These are phyloP conservation scores for Aureobasidium sp. DNA, from an alignment of 2,329 filamentous ascomycete genomes.

Conservation along the genomic window DNA sequence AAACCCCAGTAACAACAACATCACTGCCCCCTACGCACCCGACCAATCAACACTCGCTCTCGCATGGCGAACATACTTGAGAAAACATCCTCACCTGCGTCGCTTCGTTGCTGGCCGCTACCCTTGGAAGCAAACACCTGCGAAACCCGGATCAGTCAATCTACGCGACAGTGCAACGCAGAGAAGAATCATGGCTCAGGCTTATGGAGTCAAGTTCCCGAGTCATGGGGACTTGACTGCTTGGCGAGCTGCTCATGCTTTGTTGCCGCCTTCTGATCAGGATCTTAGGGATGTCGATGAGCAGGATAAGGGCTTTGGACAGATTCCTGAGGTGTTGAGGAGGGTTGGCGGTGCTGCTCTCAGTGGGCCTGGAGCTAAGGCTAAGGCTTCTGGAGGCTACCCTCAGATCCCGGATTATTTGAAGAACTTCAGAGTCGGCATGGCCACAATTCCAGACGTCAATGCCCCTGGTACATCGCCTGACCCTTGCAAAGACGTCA, in stretches of 20 bases:
- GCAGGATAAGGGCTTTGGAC: background rate
- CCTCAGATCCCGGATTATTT: background rate
- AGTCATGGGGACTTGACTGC: background rate
- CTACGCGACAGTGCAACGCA: background rate
- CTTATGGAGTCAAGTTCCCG: background rate
- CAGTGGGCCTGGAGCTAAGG: too few relatives aligned
- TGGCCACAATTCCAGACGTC: background rate
- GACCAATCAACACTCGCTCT: background rate
- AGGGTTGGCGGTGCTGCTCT: background rate
- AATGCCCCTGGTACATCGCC: background rate
- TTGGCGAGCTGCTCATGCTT: background rate
- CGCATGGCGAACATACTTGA: background rate
- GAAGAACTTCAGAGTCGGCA: background rate
- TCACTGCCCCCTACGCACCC: background rate
- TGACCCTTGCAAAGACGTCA: background rate
- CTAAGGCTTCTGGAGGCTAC: too few relatives aligned
- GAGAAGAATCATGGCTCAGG: background rate
- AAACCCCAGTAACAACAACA: background rate
- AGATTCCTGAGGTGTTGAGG: background rate
- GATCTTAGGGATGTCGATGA: background rate
- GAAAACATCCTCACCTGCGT: background rate
- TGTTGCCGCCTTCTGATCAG: background rate
- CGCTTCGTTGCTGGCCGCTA: background rate
- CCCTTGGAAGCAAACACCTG: background rate
- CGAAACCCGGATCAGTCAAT: background rate